Percentiles rank a stretch among this genome's conserved stretches.
phyloP scores from a whole-genome alignment of 2,329 filamentous ascomycete species.

The Hymenoscyphus occultus region DNA sequence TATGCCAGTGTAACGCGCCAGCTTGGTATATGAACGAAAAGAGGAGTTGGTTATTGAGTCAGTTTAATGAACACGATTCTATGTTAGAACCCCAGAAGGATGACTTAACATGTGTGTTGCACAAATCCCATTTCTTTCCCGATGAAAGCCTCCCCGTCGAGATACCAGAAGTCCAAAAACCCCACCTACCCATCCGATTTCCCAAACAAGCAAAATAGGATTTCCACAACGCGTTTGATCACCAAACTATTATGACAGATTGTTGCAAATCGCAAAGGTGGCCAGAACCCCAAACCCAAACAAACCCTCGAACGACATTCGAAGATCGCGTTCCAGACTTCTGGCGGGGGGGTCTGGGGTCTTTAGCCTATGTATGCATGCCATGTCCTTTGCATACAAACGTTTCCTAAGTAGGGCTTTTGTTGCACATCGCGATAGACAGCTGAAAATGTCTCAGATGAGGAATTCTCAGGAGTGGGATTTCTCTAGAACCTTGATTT shows the following conservation, averaged over 20 bases:
- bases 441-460: constrained; percentile 12
- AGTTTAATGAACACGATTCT: not conserved
- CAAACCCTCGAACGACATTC: not conserved
- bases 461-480: not conserved
- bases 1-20: not conserved
- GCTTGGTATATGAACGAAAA: not conserved
- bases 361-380: constrained; percentile 6
- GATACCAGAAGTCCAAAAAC: no score
- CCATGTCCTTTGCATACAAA: not conserved
- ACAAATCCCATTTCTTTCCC: no score
- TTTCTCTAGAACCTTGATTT: not conserved
- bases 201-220: not conserved
- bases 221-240: not conserved
- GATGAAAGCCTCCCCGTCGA: no score
- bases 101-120: not conserved
- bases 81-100: not conserved
- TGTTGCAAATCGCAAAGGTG: not conserved
- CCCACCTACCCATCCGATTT: not conserved
- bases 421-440: constrained; percentile 8
- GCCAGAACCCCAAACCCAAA: not conserved
- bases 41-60: not conserved
- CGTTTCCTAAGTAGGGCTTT: not conserved
- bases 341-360: not conserved
- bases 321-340: not conserved
- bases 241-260: not conserved